These are phyloP conservation scores for Syncephalastrum monosporum DNA, from an alignment of 371 early-diverging fungal species.

Conservation along the genomic window DNA sequence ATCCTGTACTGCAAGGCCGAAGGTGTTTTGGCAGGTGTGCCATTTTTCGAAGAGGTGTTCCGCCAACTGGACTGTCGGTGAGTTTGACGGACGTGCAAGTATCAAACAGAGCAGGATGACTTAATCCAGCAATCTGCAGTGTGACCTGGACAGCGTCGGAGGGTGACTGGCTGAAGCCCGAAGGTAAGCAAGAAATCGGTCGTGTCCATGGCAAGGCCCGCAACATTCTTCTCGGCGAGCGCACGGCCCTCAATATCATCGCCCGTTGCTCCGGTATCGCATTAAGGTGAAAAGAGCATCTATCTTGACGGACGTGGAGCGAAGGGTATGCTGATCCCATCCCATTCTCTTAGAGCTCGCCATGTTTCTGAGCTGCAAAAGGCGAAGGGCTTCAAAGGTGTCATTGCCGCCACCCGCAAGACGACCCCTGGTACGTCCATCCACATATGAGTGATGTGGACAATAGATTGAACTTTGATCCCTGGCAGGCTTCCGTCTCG, in stretches of 20 bases:
- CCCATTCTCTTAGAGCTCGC: conserved; percentile 41
- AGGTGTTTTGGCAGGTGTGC: conserved; percentile 93
- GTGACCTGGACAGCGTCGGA: conserved; percentile 86
- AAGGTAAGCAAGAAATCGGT: conserved; percentile 73
- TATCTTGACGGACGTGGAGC: not conserved
- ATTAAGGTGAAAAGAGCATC: conserved; percentile 48
- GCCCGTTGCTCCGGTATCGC: conserved; percentile 95
- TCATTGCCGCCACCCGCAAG: conserved; percentile 96
- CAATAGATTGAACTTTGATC: not conserved
- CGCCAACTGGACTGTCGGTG: conserved; percentile 85
- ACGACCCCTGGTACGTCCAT: conserved; percentile 87
- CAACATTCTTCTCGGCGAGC: conserved; percentile 89
- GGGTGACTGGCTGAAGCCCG: conserved; percentile 73
- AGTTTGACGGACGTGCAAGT: conserved; percentile 6
- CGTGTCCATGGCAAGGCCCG: conserved; percentile 84
- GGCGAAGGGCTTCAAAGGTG: conserved; percentile 74
- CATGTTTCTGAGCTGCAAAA: conserved; percentile 70
- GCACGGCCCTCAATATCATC: conserved; percentile 92
- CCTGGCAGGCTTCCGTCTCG: conserved; percentile 82
- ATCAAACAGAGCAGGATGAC: not conserved
- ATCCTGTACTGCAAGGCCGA: conserved; percentile 86
- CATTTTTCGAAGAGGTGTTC: conserved; percentile 95
- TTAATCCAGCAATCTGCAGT: conserved; percentile 32
- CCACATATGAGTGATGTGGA: not conserved
- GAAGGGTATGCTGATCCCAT: not conserved